phyloP scores from a whole-genome alignment of 257 asterid species.

The Agastache rugosa region DNA sequence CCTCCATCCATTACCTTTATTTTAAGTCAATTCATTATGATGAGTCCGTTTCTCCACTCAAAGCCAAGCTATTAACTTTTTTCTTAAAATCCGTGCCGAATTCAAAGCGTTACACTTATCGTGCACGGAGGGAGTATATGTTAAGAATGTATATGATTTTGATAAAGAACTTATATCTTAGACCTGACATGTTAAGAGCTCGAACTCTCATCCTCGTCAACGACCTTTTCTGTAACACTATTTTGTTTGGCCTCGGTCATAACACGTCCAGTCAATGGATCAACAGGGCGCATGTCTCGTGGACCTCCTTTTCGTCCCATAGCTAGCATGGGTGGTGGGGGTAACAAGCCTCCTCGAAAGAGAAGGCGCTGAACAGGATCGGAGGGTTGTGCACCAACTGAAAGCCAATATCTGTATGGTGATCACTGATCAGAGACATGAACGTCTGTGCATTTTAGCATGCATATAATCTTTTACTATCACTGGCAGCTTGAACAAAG shows the following conservation, averaged over 20 bases:
- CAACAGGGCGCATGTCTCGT: slow-evolving; percentile 74
- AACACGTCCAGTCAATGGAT: slow-evolving; percentile 85
- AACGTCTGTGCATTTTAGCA: background rate
- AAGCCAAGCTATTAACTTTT: too few relatives aligned
- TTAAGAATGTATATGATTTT: too few relatives aligned
- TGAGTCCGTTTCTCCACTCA: too few relatives aligned
- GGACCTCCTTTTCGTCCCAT: slow-evolving; percentile 96
- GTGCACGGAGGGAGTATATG: too few relatives aligned
- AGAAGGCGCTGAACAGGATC: slow-evolving; percentile 92
- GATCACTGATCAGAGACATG: slow-evolving; percentile 15
- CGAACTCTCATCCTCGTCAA: slow-evolving; percentile 32
- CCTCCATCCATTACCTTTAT: too few relatives aligned
- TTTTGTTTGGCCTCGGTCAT: slow-evolving; percentile 42
- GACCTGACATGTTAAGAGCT: slow-evolving; percentile 7
- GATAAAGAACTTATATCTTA: background rate
- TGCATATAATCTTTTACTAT: background rate
- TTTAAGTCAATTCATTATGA: too few relatives aligned
- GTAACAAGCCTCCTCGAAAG: slow-evolving; percentile 81
- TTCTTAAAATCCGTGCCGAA: too few relatives aligned
- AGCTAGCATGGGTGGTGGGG: slow-evolving; percentile 92
- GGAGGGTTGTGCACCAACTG: slow-evolving; percentile 97
- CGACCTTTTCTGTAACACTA: slow-evolving; percentile 32
- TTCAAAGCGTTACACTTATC: too few relatives aligned
- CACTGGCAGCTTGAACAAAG: background rate
- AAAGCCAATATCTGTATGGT: slow-evolving; percentile 81